Base-by-base conservation (phyloP, 208 protist genomes). In the Crithidia brevicula region DNA sequence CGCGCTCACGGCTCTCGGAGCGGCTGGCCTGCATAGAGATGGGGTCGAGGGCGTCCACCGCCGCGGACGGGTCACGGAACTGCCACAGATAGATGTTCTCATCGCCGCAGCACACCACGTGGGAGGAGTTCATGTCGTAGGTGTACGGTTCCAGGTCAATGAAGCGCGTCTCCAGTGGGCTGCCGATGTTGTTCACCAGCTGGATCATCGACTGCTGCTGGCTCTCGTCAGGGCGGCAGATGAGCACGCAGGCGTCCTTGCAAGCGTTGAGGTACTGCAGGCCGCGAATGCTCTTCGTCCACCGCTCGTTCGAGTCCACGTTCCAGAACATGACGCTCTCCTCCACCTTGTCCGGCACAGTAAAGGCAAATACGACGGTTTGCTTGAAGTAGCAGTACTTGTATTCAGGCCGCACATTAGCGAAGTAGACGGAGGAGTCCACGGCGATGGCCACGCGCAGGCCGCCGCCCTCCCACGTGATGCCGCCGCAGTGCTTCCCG, bases 351-450 rank as follows among this genome's bases (percentile, higher is more conserved):
- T 98, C 97, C 4, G 92, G 77, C 25, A 89, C 75, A 38, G 76
- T 89, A 75, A 95, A 99, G 42, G 93, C 58, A 67, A 94, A 98
- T 16, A 98, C 96, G 18, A 97, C 47, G 3, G 96, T 98, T 30
- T 96, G 89, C 33, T 82, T 81, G 66, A 98, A 96, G 87, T 96
- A 98, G 45, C 86, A 86, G 88, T 98, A 99, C 70, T 92, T 95
- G 78, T 99, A 98, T 28, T 92, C 79, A n/a, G 94, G 94, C 8
- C 97, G 91, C 20, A 99, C 93, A 66, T 98, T 98, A 30, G 97
- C 97, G 81, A 99, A 98, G 89, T 98, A 99, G 23, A 99, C 80
- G 65, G 91, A 97, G 13, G 91, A 92, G 61, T 99, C 97, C 33
- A 99, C 90, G 22, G 96, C 96, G 30, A 99, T 77, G 58, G 95